Base-by-base conservation (phyloP, 2,329 filamentous ascomycete genomes). In the Ceratocystis cacaofunesta region DNA sequence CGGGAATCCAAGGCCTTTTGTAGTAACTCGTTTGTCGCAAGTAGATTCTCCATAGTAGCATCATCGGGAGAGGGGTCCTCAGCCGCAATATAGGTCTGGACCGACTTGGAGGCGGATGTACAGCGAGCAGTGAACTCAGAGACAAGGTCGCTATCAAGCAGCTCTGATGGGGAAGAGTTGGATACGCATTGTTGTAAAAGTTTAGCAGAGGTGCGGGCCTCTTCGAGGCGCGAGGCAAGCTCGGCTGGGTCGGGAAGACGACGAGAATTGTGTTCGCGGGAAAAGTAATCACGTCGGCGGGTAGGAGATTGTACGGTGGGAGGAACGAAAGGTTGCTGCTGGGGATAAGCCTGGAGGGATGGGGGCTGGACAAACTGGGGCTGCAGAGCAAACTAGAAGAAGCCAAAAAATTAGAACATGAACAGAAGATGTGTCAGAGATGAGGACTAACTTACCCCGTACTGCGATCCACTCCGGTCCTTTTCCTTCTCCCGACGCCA, bases 21-120 rank as follows among this genome's bases (percentile, higher is more conserved):
- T 36, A 99, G 79, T 72, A 92, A 88, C 75, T 97, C 94, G 73
- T 95, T 96, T 15, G 90, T 94, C 74, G 96, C 91, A 71, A 99
- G 96, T 68, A 99, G 78, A 15, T 85, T 92, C 72, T 94, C 85
- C 82, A 97, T 90, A 0, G 92, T 97, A 70, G 96, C 88, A 71
- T 96, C 92, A 74, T 97, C 94, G 0, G 92, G 92, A 0, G 83
- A 73, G 0, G 92, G 92, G 72, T 90, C 83, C 66, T 88, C 85
- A 60, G 86, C 84, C 52, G 85, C 80, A 79, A 97, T 96, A 76
- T 95, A 97, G 41, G 80, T 80, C 72, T 96, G 91, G 70, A 97
- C 85, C 72, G 88, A 90, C 64, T 86, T 82, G 63, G 89, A 87
- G 3, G 92, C 92, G 65, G 85, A 83, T 69, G 87, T 85, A 72